Evolutionary conservation across 2,329 filamentous ascomycete species (phyloP).

Genomic region (Colletotrichum abscissum): DNA sequence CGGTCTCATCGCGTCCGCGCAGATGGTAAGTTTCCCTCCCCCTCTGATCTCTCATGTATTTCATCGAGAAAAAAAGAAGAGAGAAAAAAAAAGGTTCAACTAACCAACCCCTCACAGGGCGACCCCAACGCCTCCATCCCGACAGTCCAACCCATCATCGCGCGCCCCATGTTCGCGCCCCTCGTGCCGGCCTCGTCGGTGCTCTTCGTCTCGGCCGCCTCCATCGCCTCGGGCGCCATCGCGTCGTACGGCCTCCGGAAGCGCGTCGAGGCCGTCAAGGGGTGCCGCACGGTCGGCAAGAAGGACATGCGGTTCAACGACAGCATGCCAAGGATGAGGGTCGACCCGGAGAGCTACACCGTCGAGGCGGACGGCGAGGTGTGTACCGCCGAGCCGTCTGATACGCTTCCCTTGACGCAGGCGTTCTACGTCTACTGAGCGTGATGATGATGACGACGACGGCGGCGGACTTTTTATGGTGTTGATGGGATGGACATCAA

Average conservation of each 20-base stretch:
- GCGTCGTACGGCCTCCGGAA: constrained; percentile 81
- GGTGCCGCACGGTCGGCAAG: constrained; percentile 82
- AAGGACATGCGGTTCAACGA: constrained; percentile 92
- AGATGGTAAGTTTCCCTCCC: constrained; percentile 73
- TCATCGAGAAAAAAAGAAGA: background rate
- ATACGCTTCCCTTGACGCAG: constrained; percentile 80
- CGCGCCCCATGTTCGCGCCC: constrained; percentile 87
- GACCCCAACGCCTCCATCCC: constrained; percentile 88
- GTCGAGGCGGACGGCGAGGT: constrained; percentile 86
- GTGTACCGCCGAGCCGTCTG: constrained; percentile 79
- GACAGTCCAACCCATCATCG: constrained; percentile 85
- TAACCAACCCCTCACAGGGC: constrained; percentile 59
- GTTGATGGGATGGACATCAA: background rate
- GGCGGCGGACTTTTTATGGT: too few species aligned
- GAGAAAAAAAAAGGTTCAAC: background rate
- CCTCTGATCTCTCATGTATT: background rate
- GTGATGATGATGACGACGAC: background rate
- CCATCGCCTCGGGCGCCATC: constrained; percentile 74
- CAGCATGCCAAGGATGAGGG: constrained; percentile 84
- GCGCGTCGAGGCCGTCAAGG: constrained; percentile 81
- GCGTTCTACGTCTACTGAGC: constrained; percentile 78
- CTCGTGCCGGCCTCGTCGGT: constrained; percentile 79
- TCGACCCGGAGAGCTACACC: constrained; percentile 90
- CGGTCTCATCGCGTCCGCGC: constrained; percentile 83
- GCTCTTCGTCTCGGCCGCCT: constrained; percentile 83